phyloP scores from a whole-genome alignment of 2,329 filamentous ascomycete species.

The Diaporthe sp. region DNA sequence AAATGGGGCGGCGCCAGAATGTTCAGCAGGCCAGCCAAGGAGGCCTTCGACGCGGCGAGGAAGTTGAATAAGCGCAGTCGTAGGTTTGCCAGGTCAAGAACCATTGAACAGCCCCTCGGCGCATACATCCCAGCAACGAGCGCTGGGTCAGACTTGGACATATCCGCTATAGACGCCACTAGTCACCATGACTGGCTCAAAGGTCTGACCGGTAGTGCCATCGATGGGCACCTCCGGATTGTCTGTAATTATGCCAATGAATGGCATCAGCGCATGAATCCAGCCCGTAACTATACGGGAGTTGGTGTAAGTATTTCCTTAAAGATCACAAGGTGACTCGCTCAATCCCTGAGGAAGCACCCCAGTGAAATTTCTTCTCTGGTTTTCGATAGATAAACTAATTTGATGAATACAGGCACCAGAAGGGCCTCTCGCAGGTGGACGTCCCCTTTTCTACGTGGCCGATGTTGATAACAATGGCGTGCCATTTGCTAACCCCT shows the following conservation, averaged over 20 bases:
- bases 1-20: background rate
- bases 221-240: background rate
- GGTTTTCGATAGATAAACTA: background rate
- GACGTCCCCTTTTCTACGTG: background rate
- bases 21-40: background rate
- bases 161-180: background rate
- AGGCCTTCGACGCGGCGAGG: background rate
- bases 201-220: background rate
- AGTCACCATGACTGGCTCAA: background rate
- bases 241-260: constrained; percentile 6
- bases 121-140: background rate
- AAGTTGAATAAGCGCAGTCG: background rate
- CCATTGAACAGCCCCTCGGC: background rate
- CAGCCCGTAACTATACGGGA: background rate
- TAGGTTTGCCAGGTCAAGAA: background rate
- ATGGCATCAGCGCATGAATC: background rate
- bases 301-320: background rate
- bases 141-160: background rate
- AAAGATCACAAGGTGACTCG: no score
- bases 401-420: background rate
- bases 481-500: background rate
- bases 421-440: background rate
- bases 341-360: background rate
- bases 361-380: background rate
- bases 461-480: background rate